These are phyloP conservation scores for Quercus ilex DNA, from an alignment of 306 rosid genomes.

Conservation along the genomic window DNA sequence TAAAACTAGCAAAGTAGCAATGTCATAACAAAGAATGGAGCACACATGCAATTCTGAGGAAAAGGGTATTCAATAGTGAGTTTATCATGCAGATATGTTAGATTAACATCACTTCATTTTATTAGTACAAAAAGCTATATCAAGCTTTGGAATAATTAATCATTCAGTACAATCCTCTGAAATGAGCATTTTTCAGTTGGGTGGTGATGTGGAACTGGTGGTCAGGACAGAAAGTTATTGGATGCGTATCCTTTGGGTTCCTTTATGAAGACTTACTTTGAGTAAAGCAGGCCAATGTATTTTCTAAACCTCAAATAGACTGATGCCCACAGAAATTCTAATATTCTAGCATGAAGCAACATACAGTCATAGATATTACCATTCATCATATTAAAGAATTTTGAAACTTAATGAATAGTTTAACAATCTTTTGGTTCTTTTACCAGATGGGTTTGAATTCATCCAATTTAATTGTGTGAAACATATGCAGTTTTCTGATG, in stretches of 20 bases:
- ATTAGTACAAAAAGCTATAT: background rate
- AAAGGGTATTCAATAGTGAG: background rate
- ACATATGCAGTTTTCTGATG: constrained; percentile 74
- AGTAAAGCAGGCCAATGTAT: background rate
- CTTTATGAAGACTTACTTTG: background rate
- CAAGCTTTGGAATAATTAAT: background rate
- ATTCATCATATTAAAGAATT: background rate
- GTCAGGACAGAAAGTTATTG: too few relatives aligned
- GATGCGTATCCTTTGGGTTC: too few relatives aligned
- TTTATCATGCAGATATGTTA: background rate
- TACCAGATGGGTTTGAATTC: background rate
- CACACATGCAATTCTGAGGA: background rate
- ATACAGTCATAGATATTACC: background rate
- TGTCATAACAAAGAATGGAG: background rate
- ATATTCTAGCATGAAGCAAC: background rate
- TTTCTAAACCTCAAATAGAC: background rate
- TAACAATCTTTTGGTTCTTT: background rate
- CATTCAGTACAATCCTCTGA: background rate
- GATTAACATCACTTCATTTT: background rate
- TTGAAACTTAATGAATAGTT: background rate
- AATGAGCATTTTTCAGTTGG: background rate
- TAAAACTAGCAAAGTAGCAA: background rate
- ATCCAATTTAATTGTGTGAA: constrained; percentile 15
- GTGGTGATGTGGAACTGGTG: too few relatives aligned
- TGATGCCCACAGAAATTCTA: background rate